A percentile compares a stretch with the other conserved stretches of the same genome.
These are phyloP conservation scores for Abrus precatorius DNA, from an alignment of 306 rosid species.

Conservation along the genomic window DNA sequence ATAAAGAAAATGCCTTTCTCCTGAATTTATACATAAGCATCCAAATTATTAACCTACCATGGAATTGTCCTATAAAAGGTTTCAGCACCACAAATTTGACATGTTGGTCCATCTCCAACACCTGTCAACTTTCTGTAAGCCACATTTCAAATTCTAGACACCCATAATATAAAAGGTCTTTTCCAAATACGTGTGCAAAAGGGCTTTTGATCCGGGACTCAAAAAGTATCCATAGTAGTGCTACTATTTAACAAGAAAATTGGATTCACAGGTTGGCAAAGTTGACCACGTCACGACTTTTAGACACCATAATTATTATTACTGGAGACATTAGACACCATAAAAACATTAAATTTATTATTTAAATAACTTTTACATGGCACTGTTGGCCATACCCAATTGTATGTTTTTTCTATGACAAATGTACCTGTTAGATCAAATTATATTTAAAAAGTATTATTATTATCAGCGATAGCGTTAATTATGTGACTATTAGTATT, in stretches of 20 bases:
- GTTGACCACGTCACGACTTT: neutral
- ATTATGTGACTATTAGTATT: too few species aligned
- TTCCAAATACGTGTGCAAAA: constrained; percentile 9
- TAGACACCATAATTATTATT: neutral
- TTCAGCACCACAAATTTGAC: constrained; percentile 53
- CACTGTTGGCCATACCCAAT: neutral
- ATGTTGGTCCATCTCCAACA: constrained; percentile 31
- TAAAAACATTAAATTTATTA: neutral
- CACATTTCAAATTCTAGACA: neutral
- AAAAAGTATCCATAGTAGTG: constrained; percentile 22
- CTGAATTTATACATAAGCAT: neutral
- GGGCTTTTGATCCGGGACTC: constrained; percentile 3
- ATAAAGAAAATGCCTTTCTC: neutral
- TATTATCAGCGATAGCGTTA: too few species aligned
- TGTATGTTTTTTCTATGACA: neutral
- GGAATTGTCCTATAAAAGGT: neutral
- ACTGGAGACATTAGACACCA: neutral
- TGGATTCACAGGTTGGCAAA: neutral
- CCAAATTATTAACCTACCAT: neutral
- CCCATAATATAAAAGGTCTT: neutral
- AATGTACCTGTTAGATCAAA: neutral
- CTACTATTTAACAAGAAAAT: constrained; percentile 3
- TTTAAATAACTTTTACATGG: neutral
- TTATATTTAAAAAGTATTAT: neutral
- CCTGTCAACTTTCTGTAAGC: constrained; percentile 23